Evolutionary conservation across 2,329 filamentous ascomycete genomes (phyloP), one percentile per base, ranked within the genome.

Genomic region (Ophiostoma ulmi): DNA sequence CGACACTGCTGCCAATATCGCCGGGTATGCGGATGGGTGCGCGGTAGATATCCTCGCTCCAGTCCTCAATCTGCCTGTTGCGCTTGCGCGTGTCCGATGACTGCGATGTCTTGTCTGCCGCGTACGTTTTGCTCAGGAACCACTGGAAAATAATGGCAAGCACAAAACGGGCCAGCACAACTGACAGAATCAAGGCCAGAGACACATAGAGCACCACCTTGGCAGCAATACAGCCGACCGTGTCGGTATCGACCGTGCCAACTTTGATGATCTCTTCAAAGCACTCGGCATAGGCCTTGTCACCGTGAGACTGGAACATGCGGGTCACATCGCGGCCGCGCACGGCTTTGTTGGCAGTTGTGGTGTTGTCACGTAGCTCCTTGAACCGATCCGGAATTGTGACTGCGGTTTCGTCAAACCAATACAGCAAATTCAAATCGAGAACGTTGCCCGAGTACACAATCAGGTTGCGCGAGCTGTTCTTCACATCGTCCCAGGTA

Each of bases 171-270:
- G 91, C 87, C 20, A 87, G 78, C 5, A 99, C 96, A 69, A 99
- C 93, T 5, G 93, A 89, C 72, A 99, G 81, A 80, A 99, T 99
- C 79, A 99, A 92, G 70, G 91, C 88, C 74, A 99, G 83, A 4
- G 94, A 96, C 69, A 97, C 90, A 78, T 99, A 99, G 63, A 99
- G 88, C 3, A 99, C 95, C 36, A 99, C 94, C 81, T 97, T 91
- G 74, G 94, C 97, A 1, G 95, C 95, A 78, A 99, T 99, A 81
- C 95, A 99, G 20, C 95, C 95, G 67, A 99, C 91, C 7, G 92
- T 97, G 76, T 97, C 94, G 0, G 95, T 98, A 77, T 99, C 96
- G 72, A 99, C 91, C 14, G 91, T 94, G 72, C 95, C 95, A 69
- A 99, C 95, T 79, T 94, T 97, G 85, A 97, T 93, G 74, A 96